phyloP scores from a whole-genome alignment of 257 asterid species.

The Mentha longifolia region DNA sequence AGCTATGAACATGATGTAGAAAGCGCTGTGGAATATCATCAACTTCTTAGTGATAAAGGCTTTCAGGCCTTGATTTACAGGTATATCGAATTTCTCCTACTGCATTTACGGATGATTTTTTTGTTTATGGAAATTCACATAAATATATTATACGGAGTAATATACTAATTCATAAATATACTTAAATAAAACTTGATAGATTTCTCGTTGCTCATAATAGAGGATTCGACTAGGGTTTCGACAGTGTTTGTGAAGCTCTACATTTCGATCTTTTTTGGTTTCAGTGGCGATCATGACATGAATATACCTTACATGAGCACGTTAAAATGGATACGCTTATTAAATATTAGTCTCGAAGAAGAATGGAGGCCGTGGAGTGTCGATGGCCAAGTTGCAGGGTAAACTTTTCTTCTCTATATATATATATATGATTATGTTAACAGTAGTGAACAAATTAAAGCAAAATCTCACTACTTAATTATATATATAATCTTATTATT shows the following conservation, averaged over 20 bases:
- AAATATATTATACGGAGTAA: too few species aligned
- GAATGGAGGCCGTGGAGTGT: constrained; percentile 56
- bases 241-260: too few species aligned
- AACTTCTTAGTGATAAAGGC: constrained; percentile 39
- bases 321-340: constrained; percentile 43
- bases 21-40: constrained; percentile 32
- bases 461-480: neutral
- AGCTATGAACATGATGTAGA: constrained; percentile 23
- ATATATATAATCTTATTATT: neutral
- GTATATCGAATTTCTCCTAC: constrained; percentile 34
- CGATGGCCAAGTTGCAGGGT: constrained; percentile 56
- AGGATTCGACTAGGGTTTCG: too few species aligned
- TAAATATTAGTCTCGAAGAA: constrained; percentile 41
- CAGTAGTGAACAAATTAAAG: neutral
- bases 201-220: too few species aligned
- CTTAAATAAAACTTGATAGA: too few species aligned
- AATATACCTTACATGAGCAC: constrained; percentile 42
- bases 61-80: constrained; percentile 53
- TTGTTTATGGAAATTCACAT: too few species aligned
- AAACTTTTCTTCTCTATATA: neutral
- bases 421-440: too few species aligned
- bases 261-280: neutral
- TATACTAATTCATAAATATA: too few species aligned
- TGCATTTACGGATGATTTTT: too few species aligned
- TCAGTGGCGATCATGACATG: constrained; percentile 62